Percentiles rank a stretch among this genome's conserved stretches.
phyloP scores from a whole-genome alignment of 805 yeast species.

The Yamadazyma sp. region DNA sequence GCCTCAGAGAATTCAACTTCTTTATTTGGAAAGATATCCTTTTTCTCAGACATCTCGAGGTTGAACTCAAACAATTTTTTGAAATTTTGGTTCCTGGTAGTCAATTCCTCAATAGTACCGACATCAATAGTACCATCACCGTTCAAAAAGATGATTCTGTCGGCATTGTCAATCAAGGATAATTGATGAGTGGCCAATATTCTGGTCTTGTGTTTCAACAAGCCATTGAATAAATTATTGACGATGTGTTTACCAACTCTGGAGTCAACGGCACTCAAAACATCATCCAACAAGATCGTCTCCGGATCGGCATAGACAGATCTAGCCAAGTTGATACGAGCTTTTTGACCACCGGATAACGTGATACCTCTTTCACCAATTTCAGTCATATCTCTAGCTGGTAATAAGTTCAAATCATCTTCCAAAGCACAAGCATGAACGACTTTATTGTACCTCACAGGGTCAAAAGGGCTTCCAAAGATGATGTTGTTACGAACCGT shows the following conservation, averaged over 20 bases:
- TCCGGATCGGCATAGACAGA: constrained; percentile 37
- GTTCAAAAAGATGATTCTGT: constrained; percentile 37
- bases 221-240: constrained; percentile 33
- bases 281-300: constrained; percentile 42
- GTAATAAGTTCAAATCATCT: constrained; percentile 35
- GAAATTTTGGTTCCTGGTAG: constrained; percentile 44
- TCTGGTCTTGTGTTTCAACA: constrained; percentile 33
- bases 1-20: constrained; percentile 7
- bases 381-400: constrained; percentile 41
- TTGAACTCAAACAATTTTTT: constrained; percentile 50
- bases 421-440: constrained; percentile 40
- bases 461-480: constrained; percentile 37
- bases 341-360: constrained; percentile 47
- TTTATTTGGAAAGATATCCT: constrained; percentile 8
- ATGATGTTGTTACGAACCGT: constrained; percentile 40
- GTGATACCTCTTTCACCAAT: constrained; percentile 47
- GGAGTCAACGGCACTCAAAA: constrained; percentile 45
- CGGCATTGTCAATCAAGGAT: constrained; percentile 38
- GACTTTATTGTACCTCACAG: constrained; percentile 26
- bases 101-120: constrained; percentile 35
- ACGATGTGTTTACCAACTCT: constrained; percentile 44
- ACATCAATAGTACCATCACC: constrained; percentile 44
- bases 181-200: constrained; percentile 46
- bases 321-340: constrained; percentile 45
- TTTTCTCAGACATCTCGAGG: constrained; percentile 14